Conservation (phyloP, 306 rosid species). For the Sicyos edulis region DNA sequence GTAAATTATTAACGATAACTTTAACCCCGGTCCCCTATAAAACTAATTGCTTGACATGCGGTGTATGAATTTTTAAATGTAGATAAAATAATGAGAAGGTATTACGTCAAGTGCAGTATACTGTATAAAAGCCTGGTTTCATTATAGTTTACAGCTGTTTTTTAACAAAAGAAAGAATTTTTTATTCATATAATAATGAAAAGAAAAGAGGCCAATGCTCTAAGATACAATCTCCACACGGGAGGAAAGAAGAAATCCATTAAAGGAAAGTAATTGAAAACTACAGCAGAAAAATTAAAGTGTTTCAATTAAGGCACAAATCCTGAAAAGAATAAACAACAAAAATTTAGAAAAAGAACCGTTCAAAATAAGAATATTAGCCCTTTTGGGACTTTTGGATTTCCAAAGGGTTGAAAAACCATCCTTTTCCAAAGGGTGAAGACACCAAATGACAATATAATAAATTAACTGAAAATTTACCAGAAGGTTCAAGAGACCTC, state of each 20-base stretch:
- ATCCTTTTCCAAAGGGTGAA: background rate
- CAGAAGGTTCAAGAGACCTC: background rate
- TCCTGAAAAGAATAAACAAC: background rate
- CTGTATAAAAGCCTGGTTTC: slow-evolving; percentile 5
- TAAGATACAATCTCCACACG: background rate
- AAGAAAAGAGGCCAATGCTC: background rate
- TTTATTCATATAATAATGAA: too few relatives aligned
- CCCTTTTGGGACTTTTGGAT: background rate
- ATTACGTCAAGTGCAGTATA: slow-evolving; percentile 1
- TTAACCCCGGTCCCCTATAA: background rate
- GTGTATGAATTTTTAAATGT: slow-evolving; percentile 2
- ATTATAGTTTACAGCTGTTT: background rate
- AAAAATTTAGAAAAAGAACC: background rate
- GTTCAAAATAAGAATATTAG: background rate
- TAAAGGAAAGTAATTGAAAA: background rate
- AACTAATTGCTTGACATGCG: background rate
- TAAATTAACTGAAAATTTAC: background rate
- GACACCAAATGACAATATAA: background rate
- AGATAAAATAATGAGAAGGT: background rate
- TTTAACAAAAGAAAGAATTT: background rate
- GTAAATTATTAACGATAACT: background rate
- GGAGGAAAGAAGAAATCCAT: background rate
- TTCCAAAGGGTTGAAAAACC: background rate
- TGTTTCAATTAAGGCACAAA: too few relatives aligned
- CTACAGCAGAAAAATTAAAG: background rate